phyloP scores from a whole-genome alignment of 2,329 filamentous ascomycete species.

The Beauveria medogensis region DNA sequence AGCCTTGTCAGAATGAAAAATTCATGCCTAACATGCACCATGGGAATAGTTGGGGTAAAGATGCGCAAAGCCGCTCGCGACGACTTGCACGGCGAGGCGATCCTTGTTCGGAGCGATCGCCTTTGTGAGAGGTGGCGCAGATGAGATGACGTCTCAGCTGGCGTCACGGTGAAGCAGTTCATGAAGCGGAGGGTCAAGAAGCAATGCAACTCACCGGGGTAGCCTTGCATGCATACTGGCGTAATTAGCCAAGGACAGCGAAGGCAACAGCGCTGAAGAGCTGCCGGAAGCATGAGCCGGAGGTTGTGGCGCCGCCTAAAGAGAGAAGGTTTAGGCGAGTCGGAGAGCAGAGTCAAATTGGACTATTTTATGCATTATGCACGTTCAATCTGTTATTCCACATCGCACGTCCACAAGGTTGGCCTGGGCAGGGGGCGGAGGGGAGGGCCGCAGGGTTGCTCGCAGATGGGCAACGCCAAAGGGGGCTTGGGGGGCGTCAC shows the following conservation, averaged over 20 bases:
- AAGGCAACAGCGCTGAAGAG: not conserved
- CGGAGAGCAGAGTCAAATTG: slow-evolving; percentile 3
- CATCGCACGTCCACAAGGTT: not conserved
- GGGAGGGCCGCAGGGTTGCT: not conserved
- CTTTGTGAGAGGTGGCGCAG: not conserved
- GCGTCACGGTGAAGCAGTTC: slow-evolving; percentile 3
- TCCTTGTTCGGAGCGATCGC: not conserved
- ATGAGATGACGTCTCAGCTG: not conserved
- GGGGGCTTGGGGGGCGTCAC: not conserved
- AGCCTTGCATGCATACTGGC: slow-evolving; percentile 3
- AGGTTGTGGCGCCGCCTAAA: not conserved
- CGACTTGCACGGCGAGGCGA: not conserved
- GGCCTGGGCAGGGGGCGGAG: not conserved
- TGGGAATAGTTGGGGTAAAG: not conserved
- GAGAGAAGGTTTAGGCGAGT: not conserved
- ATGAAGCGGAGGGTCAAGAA: not conserved
- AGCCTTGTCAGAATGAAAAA: not conserved
- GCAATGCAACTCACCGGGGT: slow-evolving; percentile 1
- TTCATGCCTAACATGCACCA: not conserved
- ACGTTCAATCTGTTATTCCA: slow-evolving; percentile 4
- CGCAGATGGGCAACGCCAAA: not conserved
- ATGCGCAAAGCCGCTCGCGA: not conserved
- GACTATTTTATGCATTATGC: slow-evolving; percentile 10
- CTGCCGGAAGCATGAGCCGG: not conserved
- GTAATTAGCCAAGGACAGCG: slow-evolving; percentile 3